Base-by-base conservation (phyloP, 192 early-diverging fungal genomes). In the Gamsiella multidivaricata region DNA sequence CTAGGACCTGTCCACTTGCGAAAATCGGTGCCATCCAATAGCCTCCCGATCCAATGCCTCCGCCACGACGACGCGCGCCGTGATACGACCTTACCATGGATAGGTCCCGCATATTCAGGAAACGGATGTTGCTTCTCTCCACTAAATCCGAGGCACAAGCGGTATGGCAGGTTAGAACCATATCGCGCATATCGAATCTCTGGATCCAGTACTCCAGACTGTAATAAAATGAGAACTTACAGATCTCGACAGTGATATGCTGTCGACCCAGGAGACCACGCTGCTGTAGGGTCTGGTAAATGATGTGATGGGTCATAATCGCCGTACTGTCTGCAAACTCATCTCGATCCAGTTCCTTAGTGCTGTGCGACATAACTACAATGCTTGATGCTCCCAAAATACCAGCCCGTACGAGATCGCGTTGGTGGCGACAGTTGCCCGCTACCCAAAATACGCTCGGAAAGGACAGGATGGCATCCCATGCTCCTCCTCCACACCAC, bases 281-380 rank as follows among this genome's bases (percentile, higher is more conserved):
- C 15, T 84, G 58, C 28, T 79, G 65, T 5, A 86, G 67, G 25
- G 90, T 80, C 32, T 84, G 67, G 55, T 89, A 68, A 31, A 89
- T 83, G 28, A 91, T 65, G 74, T 91, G 87, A 25, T 85, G 85
- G n/a, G 87, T 79, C 90, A 91, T 91, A 37, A 85, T 86, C 33
- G 36, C 81, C 7, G 84, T 76, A 50, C 82, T 86, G 62, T 84
- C 82, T 14, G 80, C 71, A 71, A 72, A 76, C 56, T 83, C 78
- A 23, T 74, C 65, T 5, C 79, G 59, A 22, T 84, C 80, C 8
- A 76, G 45, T 14, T 65, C 71, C 26, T 82, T 69, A 31, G 39
- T 18, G n/a, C 28, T 43, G 31, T 76, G 65, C 39, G 81, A 79
- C 80, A 86, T 84, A 15, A 86, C 61, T 12, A 86, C 85, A 17